Evolutionary conservation across 495 filamentous ascomycete genomes (phyloP).

Genomic region (Clavariopsis aquatica): DNA sequence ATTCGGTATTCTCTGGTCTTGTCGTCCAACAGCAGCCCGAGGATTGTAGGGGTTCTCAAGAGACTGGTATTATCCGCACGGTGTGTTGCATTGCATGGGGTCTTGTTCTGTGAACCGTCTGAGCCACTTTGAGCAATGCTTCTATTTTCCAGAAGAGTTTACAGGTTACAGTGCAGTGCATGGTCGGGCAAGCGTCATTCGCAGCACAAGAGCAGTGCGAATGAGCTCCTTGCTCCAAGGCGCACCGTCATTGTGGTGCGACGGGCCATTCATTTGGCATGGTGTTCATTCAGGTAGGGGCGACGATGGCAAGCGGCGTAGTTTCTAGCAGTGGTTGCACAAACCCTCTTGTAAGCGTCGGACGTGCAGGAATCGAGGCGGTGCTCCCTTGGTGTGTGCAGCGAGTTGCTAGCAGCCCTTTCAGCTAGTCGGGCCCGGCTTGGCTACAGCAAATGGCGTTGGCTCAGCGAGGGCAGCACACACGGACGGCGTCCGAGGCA

Average conservation of each 20-base stretch:
- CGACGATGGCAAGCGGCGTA: constrained; percentile 17
- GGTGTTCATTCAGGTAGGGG: not conserved
- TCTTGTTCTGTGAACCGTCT: constrained; percentile 20
- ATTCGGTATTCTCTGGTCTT: constrained; percentile 22
- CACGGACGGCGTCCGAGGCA: constrained; percentile 5
- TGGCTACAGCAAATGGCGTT: constrained; percentile 10
- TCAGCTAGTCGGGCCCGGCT: constrained; percentile 15
- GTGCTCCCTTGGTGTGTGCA: constrained; percentile 33
- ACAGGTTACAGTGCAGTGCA: constrained; percentile 40
- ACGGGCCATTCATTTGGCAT: constrained; percentile 4
- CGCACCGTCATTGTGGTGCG: constrained; percentile 13
- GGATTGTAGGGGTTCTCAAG: not conserved
- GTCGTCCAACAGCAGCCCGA: constrained; percentile 4
- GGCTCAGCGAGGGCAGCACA: constrained; percentile 5
- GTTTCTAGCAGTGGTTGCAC: constrained; percentile 16
- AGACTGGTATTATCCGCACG: constrained; percentile 24
- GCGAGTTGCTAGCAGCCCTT: constrained; percentile 21
- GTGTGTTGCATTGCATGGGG: constrained; percentile 40
- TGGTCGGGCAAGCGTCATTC: constrained; percentile 29
- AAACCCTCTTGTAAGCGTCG: constrained; percentile 12
- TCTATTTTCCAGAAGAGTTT: constrained; percentile 37
- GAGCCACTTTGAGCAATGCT: constrained; percentile 15
- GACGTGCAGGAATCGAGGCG: constrained; percentile 27
- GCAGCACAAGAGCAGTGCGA: not conserved
- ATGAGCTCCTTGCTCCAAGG: constrained; percentile 13